phyloP scores from a whole-genome alignment of 805 yeast genomes.

The Wickerhamiella spandovensis region DNA sequence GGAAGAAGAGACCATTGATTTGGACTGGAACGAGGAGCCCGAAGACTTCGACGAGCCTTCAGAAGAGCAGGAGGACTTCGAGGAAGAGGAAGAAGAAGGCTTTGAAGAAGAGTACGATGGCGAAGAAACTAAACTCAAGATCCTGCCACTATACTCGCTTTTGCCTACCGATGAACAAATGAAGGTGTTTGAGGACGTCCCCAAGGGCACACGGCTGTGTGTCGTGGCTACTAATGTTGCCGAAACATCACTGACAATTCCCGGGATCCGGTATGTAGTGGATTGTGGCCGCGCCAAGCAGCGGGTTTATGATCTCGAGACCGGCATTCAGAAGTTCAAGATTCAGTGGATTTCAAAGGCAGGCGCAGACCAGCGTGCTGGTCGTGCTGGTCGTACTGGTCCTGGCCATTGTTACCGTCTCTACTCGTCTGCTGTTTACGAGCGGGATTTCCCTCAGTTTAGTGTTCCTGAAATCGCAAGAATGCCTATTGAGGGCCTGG shows the following conservation, averaged over 20 bases:
- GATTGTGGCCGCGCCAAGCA: constrained; percentile 94
- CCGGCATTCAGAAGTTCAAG: constrained; percentile 87
- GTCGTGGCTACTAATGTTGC: constrained; percentile 96
- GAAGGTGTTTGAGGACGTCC: constrained; percentile 80
- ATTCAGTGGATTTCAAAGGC: constrained; percentile 91
- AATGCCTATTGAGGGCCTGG: constrained; percentile 96
- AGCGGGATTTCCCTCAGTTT: constrained; percentile 70
- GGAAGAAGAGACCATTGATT: constrained; percentile 82
- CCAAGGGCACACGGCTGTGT: constrained; percentile 73
- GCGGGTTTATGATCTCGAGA: constrained; percentile 62
- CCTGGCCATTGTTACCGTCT: constrained; percentile 95
- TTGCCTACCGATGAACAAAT: constrained; percentile 91
- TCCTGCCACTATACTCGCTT: constrained; percentile 81
- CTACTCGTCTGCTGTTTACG: constrained; percentile 87
- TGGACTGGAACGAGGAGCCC: constrained; percentile 25
- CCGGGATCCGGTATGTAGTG: constrained; percentile 86
- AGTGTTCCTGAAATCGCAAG: constrained; percentile 80
- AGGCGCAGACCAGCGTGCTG: constrained; percentile 87
- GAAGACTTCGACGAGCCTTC: constrained; percentile 23
- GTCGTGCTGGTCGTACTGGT: constrained; percentile 97
- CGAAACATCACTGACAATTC: constrained; percentile 92
- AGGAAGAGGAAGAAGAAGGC: constrained; percentile 43
- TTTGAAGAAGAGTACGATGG: constrained; percentile 35
- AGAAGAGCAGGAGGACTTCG: constrained; percentile 29
- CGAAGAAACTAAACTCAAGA: constrained; percentile 62